Conservation (phyloP, 176 grass and related monocot genomes). For the Eremochloa ophiuroides region DNA sequence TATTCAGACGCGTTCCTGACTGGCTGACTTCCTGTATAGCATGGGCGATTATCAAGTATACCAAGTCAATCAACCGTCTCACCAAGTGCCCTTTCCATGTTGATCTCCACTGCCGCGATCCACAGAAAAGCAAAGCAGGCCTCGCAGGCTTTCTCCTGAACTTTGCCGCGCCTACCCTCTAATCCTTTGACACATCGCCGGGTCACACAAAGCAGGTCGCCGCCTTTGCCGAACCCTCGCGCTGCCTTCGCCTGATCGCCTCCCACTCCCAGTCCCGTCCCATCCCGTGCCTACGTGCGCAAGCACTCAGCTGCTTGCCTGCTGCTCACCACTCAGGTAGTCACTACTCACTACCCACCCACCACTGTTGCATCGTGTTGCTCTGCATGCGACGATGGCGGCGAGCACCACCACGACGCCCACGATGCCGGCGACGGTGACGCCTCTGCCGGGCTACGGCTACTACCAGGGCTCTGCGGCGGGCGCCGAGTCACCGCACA, state of each 20-base stretch:
- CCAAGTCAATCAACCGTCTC: no score
- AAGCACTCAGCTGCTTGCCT: neutral
- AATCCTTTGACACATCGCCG: conserved; percentile 7
- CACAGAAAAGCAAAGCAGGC: conserved; percentile 39
- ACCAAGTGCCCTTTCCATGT: conserved; percentile 42
- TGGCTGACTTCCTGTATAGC: no score
- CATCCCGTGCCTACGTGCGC: conserved; percentile 5
- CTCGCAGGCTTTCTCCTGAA: conserved; percentile 13
- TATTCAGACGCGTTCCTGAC: neutral
- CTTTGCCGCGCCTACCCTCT: conserved; percentile 17
- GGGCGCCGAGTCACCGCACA: neutral
- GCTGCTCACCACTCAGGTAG: neutral
- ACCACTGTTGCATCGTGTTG: conserved; percentile 2
- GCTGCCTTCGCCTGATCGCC: neutral
- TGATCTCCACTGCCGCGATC: conserved; percentile 37
- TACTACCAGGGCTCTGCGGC: conserved; percentile 34
- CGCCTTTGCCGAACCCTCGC: conserved; percentile 12
- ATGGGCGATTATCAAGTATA: neutral
- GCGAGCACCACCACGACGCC: conserved; percentile 13
- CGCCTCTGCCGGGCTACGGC: conserved; percentile 38
- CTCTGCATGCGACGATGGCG: conserved; percentile 38
- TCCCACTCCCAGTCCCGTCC: neutral
- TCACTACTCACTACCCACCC: neutral
- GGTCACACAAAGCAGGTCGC: conserved; percentile 24
- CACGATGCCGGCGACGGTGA: conserved; percentile 19